Percentiles rank a stretch among this genome's conserved stretches.
Evolutionary conservation across 257 asterid genomes (phyloP).

Genomic region (Solanum appendiculatum): DNA sequence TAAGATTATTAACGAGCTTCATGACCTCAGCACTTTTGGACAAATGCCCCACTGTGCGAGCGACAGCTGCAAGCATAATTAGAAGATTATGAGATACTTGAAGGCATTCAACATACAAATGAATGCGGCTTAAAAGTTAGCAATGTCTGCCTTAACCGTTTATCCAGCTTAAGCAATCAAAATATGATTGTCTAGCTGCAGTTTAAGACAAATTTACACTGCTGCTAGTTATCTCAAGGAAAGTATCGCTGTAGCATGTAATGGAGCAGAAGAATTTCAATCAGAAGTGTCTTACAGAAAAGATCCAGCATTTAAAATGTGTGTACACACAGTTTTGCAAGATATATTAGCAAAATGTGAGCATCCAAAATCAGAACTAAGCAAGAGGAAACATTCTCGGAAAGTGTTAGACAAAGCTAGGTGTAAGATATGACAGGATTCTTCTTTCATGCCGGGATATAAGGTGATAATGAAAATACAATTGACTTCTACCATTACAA

Average conservation of each 20-base stretch:
- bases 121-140: neutral
- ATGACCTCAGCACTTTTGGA: slow-evolving; percentile 97
- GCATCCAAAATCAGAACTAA: neutral
- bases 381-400: neutral
- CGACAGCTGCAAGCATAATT: slow-evolving; percentile 47
- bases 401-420: neutral
- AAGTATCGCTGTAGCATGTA: neutral
- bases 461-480: neutral
- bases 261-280: neutral
- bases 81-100: neutral
- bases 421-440: neutral
- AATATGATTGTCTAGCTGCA: neutral
- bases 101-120: neutral
- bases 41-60: slow-evolving; percentile 91
- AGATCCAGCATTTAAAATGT: neutral
- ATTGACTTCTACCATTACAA: neutral
- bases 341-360: neutral
- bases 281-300: neutral
- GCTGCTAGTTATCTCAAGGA: neutral
- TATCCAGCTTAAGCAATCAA: neutral
- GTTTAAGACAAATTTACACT: neutral
- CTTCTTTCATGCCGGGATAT: neutral
- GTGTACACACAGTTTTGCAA: neutral
- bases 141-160: neutral
- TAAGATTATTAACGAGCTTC: slow-evolving; percentile 90